Evolutionary conservation across 441 rosid species (phyloP).

Genomic region (Melastoma candidum): DNA sequence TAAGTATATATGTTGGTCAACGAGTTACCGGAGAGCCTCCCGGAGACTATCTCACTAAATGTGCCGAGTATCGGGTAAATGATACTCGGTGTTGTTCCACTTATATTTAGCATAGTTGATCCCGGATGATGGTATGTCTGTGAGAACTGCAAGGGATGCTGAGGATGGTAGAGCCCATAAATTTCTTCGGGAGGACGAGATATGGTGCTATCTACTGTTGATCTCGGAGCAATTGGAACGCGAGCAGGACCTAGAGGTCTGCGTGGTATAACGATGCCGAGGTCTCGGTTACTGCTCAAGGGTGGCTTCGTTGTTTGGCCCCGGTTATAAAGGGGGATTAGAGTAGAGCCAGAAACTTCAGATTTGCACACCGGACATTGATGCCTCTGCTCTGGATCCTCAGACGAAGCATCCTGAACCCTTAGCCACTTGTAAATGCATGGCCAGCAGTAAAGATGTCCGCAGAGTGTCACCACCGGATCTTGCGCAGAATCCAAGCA

Average conservation of each 20-base stretch:
- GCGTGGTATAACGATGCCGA: slow-evolving; percentile 6
- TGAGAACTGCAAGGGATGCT: slow-evolving; percentile 1
- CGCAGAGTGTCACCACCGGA: slow-evolving; percentile 84
- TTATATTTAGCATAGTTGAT: slow-evolving; percentile 5
- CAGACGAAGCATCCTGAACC: slow-evolving; percentile 5
- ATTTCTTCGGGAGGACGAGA: background rate
- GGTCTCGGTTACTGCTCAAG: slow-evolving; percentile 3
- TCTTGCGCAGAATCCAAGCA: slow-evolving; percentile 81
- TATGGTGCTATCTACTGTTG: background rate
- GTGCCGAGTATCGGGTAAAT: slow-evolving; percentile 6
- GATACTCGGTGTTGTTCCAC: slow-evolving; percentile 2
- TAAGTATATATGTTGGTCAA: slow-evolving; percentile 5
- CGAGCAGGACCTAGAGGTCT: slow-evolving; percentile 9
- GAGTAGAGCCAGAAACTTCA: slow-evolving; percentile 9
- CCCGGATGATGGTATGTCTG: background rate
- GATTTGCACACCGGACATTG: slow-evolving; percentile 19
- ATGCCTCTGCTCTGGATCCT: slow-evolving; percentile 3
- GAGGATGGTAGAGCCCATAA: slow-evolving; percentile 2
- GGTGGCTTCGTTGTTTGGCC: slow-evolving; percentile 4
- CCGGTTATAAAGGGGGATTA: slow-evolving; percentile 12
- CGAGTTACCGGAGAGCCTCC: slow-evolving; percentile 6
- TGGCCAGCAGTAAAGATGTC: slow-evolving; percentile 98
- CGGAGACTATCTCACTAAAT: slow-evolving; percentile 7
- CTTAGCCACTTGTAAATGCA: slow-evolving; percentile 33
- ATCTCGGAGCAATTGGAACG: background rate